phyloP scores from a whole-genome alignment of 2,329 filamentous ascomycete genomes.

The Xylaria sp. region DNA sequence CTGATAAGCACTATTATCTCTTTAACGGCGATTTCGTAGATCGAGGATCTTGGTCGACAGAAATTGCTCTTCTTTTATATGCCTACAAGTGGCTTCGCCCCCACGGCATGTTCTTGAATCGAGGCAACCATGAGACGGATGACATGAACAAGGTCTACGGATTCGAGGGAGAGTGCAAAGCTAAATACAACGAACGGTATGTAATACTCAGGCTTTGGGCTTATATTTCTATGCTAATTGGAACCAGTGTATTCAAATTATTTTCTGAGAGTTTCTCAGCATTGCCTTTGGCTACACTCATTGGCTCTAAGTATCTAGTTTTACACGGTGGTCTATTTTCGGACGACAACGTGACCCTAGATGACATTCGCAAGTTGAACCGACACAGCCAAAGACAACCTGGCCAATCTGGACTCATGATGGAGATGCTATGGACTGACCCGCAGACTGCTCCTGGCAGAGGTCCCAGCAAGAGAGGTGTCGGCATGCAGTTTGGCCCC shows the following conservation, averaged over 20 bases:
- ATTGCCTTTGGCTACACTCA: conserved; percentile 88
- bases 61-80: conserved; percentile 92
- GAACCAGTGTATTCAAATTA: conserved; percentile 82
- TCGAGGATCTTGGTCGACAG: conserved; percentile 96
- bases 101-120: conserved; percentile 90
- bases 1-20: conserved; percentile 89
- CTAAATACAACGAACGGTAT: conserved; percentile 90
- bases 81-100: conserved; percentile 97
- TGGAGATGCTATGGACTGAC: conserved; percentile 99
- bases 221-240: conserved; percentile 38
- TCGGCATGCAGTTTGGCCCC: conserved; percentile 95
- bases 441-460: conserved; percentile 87
- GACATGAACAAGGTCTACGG: conserved; percentile 99
- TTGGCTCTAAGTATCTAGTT: conserved; percentile 90
- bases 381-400: conserved; percentile 91
- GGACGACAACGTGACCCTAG: conserved; percentile 88
- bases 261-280: conserved; percentile 99
- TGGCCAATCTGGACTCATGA: conserved; percentile 95
- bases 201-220: conserved; percentile 25
- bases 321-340: conserved; percentile 97
- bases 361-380: conserved; percentile 94
- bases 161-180: conserved; percentile 97
- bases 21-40: conserved; percentile 99
- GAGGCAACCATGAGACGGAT: conserved; percentile 98
- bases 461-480: conserved; percentile 94